These are phyloP conservation scores for Ceriops zippeliana DNA, from an alignment of 345 rosid species.

Conservation along the genomic window DNA sequence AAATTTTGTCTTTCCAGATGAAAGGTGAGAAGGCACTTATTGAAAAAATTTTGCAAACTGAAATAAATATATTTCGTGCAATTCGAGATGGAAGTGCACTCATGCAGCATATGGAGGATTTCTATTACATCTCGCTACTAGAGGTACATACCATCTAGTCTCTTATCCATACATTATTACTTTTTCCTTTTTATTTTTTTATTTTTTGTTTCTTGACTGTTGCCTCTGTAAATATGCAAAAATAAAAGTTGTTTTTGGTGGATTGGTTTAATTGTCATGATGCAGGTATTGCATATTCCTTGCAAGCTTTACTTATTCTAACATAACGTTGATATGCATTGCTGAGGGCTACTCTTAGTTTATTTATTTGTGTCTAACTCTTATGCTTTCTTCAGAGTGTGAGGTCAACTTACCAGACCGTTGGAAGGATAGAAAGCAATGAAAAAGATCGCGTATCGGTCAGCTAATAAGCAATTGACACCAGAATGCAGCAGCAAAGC, in stretches of 20 bases:
- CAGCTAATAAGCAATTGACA: constrained; percentile 2
- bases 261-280: background rate
- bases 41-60: constrained; percentile 81
- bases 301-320: background rate
- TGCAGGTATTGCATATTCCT: too few relatives aligned
- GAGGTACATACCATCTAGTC: constrained; percentile 47
- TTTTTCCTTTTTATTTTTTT: background rate
- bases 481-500: too few relatives aligned
- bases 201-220: background rate
- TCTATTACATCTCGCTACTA: constrained; percentile 79
- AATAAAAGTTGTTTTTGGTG: background rate
- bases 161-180: background rate
- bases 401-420: constrained; percentile 48
- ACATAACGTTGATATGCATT: background rate
- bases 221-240: background rate
- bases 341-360: background rate
- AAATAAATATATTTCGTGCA: constrained; percentile 78
- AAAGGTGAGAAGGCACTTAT: constrained; percentile 94
- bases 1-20: constrained; percentile 51
- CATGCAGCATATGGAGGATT: constrained; percentile 99
- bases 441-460: constrained; percentile 17
- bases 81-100: constrained; percentile 93
- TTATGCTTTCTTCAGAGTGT: constrained; percentile 47
- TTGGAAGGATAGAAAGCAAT: constrained; percentile 17
- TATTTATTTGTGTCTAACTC: constrained; percentile 1